These are phyloP conservation scores for Scopulariopsis brevicaulis DNA, from an alignment of 2,329 filamentous ascomycete genomes.

Conservation along the genomic window DNA sequence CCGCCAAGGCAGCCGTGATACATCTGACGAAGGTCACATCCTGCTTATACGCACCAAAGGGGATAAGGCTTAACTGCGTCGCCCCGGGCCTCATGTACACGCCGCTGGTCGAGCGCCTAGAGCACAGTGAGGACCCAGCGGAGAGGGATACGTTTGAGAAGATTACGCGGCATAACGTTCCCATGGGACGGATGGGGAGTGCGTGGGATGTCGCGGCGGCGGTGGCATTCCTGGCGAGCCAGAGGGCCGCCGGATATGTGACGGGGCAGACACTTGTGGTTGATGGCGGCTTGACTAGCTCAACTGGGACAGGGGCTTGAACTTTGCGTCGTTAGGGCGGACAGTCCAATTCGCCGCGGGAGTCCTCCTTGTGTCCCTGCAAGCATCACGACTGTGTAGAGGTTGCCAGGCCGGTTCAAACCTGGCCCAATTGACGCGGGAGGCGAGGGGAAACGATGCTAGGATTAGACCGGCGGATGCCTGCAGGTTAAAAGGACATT, in stretches of 20 bases:
- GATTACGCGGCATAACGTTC: conserved; percentile 42
- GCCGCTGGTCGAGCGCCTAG: conserved; percentile 32
- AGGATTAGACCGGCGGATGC: no score
- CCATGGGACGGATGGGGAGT: conserved; percentile 46
- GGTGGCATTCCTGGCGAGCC: conserved; percentile 43
- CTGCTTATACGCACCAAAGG: conserved; percentile 33
- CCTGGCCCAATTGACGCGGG: no score
- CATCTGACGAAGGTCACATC: conserved; percentile 37
- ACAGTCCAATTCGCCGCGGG: no score
- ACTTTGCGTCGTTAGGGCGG: no score
- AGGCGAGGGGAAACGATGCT: no score
- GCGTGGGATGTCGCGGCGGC: conserved; percentile 48
- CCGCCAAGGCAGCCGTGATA: conserved; percentile 37
- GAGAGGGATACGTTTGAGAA: conserved; percentile 35
- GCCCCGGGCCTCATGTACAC: conserved; percentile 47
- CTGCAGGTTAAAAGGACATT: no score
- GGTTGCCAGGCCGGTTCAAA: no score
- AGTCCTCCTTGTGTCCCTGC: no score
- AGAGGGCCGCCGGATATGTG: conserved; percentile 43
- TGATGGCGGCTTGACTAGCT: conserved; percentile 30
- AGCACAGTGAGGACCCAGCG: conserved; percentile 27
- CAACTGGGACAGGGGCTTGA: conserved; percentile 17
- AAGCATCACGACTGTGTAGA: no score
- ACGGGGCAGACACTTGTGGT: conserved; percentile 43
- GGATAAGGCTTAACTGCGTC: conserved; percentile 39